These are phyloP conservation scores for Saccharomyces hybrid DNA, from an alignment of 1,139 yeast genomes.

Conservation along the genomic window DNA sequence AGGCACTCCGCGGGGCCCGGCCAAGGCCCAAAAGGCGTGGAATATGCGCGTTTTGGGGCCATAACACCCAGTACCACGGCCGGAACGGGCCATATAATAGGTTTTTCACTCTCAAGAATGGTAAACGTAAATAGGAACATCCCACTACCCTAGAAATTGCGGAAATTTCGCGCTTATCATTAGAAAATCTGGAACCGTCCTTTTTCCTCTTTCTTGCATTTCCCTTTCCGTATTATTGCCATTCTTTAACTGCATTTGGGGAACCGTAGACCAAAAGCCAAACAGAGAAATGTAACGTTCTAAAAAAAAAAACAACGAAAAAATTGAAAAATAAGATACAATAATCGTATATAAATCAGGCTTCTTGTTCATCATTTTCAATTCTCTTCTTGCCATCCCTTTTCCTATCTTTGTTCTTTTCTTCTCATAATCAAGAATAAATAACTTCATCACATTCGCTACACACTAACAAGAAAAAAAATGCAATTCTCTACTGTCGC, in stretches of 20 bases:
- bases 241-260: background rate
- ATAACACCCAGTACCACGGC: background rate
- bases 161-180: background rate
- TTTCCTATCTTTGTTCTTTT: background rate
- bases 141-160: background rate
- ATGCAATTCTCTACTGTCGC: slow-evolving; percentile 18
- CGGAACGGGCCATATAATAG: background rate
- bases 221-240: background rate
- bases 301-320: background rate
- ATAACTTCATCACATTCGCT: slow-evolving; percentile 4
- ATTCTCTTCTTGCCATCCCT: background rate
- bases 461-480: slow-evolving; percentile 3
- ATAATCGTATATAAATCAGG: background rate
- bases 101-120: background rate
- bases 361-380: background rate
- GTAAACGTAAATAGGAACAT: background rate
- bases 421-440: background rate
- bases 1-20: background rate
- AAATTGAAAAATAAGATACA: background rate
- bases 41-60: background rate
- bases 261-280: background rate
- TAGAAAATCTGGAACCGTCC: slow-evolving; percentile 1
- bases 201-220: background rate
- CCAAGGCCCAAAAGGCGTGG: background rate
- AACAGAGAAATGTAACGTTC: background rate